phyloP scores from a whole-genome alignment of 176 grass and related monocot species.

The maize (Zea mays) region DNA sequence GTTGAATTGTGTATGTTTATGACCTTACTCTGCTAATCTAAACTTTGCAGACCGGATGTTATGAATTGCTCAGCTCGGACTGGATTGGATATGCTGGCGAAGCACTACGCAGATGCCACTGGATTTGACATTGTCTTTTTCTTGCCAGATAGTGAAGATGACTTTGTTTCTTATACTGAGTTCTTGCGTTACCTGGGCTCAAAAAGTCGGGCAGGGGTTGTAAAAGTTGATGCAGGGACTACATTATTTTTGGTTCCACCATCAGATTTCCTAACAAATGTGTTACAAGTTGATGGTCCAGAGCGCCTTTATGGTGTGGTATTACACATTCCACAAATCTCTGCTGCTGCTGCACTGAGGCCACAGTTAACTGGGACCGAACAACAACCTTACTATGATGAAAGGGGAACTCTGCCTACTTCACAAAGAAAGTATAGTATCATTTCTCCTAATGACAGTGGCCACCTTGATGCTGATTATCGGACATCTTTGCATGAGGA shows the following conservation, averaged over 20 bases:
- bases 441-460: slow-evolving; percentile 29
- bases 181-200: slow-evolving; percentile 77
- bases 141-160: slow-evolving; percentile 85
- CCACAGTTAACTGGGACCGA: slow-evolving; percentile 45
- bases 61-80: slow-evolving; percentile 89
- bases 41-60: slow-evolving; percentile 61
- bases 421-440: slow-evolving; percentile 49
- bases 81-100: slow-evolving; percentile 78
- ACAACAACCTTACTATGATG: slow-evolving; percentile 49
- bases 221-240: slow-evolving; percentile 73
- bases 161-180: slow-evolving; percentile 94
- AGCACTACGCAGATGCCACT: slow-evolving; percentile 67
- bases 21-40: slow-evolving; percentile 10
- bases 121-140: slow-evolving; percentile 87
- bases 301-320: slow-evolving; percentile 91
- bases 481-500: slow-evolving; percentile 38
- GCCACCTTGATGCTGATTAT: slow-evolving; percentile 42
- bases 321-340: slow-evolving; percentile 69
- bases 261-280: slow-evolving; percentile 77
- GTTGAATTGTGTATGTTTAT: slow-evolving; percentile 26
- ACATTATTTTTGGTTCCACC: slow-evolving; percentile 89
- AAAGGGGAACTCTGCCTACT: slow-evolving; percentile 30
- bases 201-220: slow-evolving; percentile 92
- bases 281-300: slow-evolving; percentile 76
- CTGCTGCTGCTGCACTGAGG: slow-evolving; percentile 48